A percentile compares a stretch with the other conserved stretches of the same genome.
phyloP scores from a whole-genome alignment of 345 rosid genomes.

The Gossypium mustelinum region DNA sequence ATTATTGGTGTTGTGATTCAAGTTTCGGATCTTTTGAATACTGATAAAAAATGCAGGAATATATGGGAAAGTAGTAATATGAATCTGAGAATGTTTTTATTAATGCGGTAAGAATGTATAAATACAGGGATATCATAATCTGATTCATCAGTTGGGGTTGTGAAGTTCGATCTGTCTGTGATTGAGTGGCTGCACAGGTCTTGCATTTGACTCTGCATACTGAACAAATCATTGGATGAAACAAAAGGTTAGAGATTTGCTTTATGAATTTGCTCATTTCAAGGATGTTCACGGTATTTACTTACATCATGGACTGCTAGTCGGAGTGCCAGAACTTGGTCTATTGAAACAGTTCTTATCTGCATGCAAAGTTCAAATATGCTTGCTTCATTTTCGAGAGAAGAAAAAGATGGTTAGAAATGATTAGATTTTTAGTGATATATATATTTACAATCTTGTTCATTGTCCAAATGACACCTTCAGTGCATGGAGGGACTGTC shows the following conservation, averaged over 20 bases:
- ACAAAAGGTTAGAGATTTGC: not conserved
- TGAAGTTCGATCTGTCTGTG: not conserved
- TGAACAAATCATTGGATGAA: not conserved
- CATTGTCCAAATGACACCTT: constrained; percentile 73
- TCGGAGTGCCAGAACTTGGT: constrained; percentile 40
- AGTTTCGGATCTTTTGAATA: too few relatives aligned
- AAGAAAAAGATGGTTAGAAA: not conserved
- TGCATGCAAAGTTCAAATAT: constrained; percentile 19
- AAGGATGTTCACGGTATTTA: not conserved
- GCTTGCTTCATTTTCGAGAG: not conserved
- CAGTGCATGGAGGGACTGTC: constrained; percentile 78
- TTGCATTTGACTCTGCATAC: not conserved
- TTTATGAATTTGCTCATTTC: not conserved
- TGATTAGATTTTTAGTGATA: not conserved
- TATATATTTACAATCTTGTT: constrained; percentile 34
- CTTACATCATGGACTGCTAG: constrained; percentile 54
- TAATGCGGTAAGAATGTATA: not conserved
- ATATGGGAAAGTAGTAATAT: not conserved
- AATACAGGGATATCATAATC: not conserved
- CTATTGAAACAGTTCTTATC: constrained; percentile 36
- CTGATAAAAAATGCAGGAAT: too few relatives aligned
- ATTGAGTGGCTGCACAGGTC: not conserved
- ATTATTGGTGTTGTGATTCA: too few relatives aligned
- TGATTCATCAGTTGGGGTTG: not conserved
- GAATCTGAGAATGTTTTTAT: not conserved